Evolutionary conservation across 1,284 basidiomycete genomes (phyloP).

Genomic region (Puccinia novopanici): DNA sequence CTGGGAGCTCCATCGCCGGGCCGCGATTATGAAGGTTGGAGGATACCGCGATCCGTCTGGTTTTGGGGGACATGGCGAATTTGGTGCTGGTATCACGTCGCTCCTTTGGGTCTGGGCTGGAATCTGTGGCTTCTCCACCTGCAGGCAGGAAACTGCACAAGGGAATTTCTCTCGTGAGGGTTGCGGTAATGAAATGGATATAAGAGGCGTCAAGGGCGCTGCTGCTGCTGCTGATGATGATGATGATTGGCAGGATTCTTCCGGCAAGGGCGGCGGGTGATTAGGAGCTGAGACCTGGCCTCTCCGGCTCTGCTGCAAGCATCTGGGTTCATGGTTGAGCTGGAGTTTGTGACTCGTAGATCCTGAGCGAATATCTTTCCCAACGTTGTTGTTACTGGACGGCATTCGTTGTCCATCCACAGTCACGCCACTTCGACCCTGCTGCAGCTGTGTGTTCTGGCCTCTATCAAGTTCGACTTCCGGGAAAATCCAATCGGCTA

Average conservation of each 20-base stretch:
- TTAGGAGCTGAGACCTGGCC: not conserved
- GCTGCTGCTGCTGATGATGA: too few relatives aligned
- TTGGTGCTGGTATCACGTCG: not conserved
- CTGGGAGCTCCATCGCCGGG: not conserved
- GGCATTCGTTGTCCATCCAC: not conserved
- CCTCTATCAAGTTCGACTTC: not conserved
- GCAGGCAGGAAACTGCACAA: not conserved
- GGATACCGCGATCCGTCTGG: not conserved
- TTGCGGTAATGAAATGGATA: not conserved
- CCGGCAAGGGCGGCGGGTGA: not conserved
- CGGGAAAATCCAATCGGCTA: conserved; percentile 10
- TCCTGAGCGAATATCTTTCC: conserved; percentile 30
- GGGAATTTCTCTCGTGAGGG: not conserved
- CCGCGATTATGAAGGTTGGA: not conserved
- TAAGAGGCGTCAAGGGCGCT: not conserved
- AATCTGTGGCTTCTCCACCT: not conserved
- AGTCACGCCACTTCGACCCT: not conserved
- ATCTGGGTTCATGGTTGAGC: not conserved
- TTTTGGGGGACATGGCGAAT: conserved; percentile 9
- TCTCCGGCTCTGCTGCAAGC: not conserved
- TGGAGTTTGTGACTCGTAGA: conserved; percentile 6
- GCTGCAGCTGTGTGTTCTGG: not conserved
- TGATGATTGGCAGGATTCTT: not conserved
- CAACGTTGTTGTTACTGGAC: conserved; percentile 7
- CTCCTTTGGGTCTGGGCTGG: conserved; percentile 1